These are phyloP conservation scores for Trichoderma sp. DNA, from an alignment of 2,329 filamentous ascomycete species.

Conservation along the genomic window DNA sequence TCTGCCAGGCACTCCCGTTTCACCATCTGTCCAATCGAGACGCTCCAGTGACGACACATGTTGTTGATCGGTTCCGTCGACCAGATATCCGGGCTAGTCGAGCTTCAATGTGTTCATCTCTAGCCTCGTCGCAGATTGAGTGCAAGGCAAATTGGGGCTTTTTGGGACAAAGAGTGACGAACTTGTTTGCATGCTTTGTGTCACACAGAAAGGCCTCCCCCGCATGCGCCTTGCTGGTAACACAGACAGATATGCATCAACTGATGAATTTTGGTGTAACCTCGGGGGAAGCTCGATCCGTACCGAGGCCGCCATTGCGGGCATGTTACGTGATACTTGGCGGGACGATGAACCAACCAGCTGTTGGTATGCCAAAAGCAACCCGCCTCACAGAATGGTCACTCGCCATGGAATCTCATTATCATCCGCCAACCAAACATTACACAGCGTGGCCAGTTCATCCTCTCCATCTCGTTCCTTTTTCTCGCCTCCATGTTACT, in stretches of 20 bases:
- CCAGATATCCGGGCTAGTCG: neutral
- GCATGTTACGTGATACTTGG: neutral
- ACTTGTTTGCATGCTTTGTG: neutral
- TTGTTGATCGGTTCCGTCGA: neutral
- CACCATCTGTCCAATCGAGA: neutral
- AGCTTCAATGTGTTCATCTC: neutral
- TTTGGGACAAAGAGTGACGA: neutral
- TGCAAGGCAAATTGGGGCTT: neutral
- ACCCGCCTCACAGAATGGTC: neutral
- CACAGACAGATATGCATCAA: neutral
- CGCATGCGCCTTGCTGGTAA: neutral
- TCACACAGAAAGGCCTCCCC: neutral
- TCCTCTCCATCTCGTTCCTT: neutral
- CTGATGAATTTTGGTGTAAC: neutral
- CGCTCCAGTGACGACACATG: constrained; percentile 14
- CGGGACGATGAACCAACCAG: neutral
- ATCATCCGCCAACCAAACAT: neutral
- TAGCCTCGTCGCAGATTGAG: neutral
- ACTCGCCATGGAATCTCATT: neutral
- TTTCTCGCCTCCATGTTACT: neutral
- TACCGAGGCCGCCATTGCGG: neutral
- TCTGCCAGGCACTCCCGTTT: constrained; percentile 14
- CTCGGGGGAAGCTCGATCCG: neutral
- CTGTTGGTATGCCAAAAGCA: neutral
- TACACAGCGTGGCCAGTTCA: neutral